Percentiles rank a stretch among this genome's conserved stretches.
Conservation (phyloP, 202 grass and related monocot species). For the Carex sylvatica region DNA sequence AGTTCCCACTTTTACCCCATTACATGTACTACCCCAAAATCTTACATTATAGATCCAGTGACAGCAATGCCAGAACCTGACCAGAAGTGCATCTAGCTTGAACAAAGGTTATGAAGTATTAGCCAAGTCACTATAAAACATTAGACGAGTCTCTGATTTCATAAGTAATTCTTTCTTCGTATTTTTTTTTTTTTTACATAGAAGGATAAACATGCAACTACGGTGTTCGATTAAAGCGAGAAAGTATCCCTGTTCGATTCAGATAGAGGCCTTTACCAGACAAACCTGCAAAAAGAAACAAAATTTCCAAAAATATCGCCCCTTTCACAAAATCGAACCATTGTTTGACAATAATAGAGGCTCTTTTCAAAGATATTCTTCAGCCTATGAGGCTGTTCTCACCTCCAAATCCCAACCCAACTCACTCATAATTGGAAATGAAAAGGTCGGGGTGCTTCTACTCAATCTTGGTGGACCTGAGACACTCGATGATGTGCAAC, state of each 20-base stretch:
- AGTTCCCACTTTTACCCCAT: background rate
- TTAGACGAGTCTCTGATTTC: background rate
- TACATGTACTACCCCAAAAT: background rate
- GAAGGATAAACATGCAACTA: constrained; percentile 47
- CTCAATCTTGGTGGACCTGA: constrained; percentile 97
- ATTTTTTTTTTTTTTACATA: background rate
- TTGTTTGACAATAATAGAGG: constrained; percentile 27
- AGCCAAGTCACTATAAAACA: background rate
- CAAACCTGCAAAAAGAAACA: constrained; percentile 35
- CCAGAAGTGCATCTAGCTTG: background rate
- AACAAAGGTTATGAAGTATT: background rate
- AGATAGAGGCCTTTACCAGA: constrained; percentile 33
- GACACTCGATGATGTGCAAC: constrained; percentile 96
- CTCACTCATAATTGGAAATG: constrained; percentile 56
- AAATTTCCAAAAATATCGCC: constrained; percentile 36
- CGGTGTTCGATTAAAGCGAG: constrained; percentile 42
- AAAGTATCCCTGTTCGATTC: constrained; percentile 25
- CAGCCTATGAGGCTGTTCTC: constrained; percentile 71
- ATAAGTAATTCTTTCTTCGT: background rate
- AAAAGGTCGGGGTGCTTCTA: constrained; percentile 86
- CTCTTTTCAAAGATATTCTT: constrained; percentile 47
- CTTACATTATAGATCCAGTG: background rate
- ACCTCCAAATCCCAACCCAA: constrained; percentile 50
- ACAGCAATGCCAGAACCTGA: background rate
- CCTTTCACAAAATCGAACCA: constrained; percentile 37